phyloP scores from a whole-genome alignment of 2,329 filamentous ascomycete genomes.

The Truncatella angustata region DNA sequence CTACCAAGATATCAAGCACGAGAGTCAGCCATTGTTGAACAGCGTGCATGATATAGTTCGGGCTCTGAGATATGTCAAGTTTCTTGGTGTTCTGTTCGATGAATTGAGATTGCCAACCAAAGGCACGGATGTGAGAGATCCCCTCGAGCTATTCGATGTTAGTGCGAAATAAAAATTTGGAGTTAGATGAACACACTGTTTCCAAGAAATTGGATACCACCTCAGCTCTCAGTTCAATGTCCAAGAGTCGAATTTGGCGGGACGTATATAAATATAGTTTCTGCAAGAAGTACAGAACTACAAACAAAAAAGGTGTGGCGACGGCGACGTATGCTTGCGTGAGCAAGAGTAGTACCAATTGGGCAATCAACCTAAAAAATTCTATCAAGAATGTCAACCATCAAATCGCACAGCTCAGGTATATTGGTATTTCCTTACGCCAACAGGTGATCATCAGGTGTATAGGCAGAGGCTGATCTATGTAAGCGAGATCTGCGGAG shows the following conservation, averaged over 20 bases:
- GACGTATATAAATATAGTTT: slow-evolving; percentile 9
- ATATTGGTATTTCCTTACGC: neutral
- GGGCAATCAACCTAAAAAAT: neutral
- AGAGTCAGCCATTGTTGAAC: slow-evolving; percentile 50
- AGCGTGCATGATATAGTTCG: slow-evolving; percentile 38
- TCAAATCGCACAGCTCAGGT: neutral
- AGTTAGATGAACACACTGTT: neutral
- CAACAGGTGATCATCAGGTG: neutral
- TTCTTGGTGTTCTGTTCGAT: neutral
- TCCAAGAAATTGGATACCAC: slow-evolving; percentile 3
- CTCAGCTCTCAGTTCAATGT: slow-evolving; percentile 2
- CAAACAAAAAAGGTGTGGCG: neutral
- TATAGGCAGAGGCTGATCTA: neutral
- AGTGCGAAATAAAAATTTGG: neutral
- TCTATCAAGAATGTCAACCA: neutral
- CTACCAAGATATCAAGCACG: slow-evolving; percentile 46
- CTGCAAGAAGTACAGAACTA: slow-evolving; percentile 4
- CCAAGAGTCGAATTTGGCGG: slow-evolving; percentile 6
- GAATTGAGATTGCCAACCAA: neutral
- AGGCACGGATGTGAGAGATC: neutral
- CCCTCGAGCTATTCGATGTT: neutral
- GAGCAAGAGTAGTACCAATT: slow-evolving; percentile 1
- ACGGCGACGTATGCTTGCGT: neutral
- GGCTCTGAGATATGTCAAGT: slow-evolving; percentile 1
- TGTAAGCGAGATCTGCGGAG: neutral